Conservation (phyloP, 257 asterid species). For the Solanum neorickii region DNA sequence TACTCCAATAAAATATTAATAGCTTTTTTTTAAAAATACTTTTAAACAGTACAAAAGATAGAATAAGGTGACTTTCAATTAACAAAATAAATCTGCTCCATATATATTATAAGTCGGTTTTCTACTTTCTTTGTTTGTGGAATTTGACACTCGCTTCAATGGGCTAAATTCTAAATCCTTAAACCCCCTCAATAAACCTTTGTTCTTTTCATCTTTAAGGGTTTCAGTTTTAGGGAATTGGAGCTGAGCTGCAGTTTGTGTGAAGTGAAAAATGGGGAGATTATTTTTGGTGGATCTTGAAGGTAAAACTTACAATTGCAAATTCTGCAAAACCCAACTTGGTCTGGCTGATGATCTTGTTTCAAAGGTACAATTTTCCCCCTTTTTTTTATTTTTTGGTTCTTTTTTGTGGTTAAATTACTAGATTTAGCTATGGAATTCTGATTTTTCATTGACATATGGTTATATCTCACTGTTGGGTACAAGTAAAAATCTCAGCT, state of each 20-base stretch:
- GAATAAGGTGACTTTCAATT: neutral
- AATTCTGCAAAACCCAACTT: slow-evolving; percentile 60
- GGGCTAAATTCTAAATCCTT: neutral
- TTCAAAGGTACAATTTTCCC: slow-evolving; percentile 32
- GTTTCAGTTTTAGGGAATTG: neutral
- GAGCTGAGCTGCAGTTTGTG: neutral
- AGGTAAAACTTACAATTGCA: slow-evolving; percentile 67
- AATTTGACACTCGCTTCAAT: neutral
- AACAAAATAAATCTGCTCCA: neutral
- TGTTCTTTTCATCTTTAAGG: neutral
- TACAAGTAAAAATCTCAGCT: neutral
- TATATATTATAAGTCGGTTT: neutral
- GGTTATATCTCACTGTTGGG: neutral
- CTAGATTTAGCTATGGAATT: neutral
- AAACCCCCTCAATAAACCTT: neutral
- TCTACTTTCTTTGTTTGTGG: neutral
- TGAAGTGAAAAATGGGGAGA: slow-evolving; percentile 50
- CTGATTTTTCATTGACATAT: neutral
- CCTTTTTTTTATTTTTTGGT: neutral
- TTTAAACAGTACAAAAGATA: neutral
- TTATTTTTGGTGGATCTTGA: slow-evolving; percentile 57
- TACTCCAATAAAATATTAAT: too few species aligned
- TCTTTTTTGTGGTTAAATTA: neutral
- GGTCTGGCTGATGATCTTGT: slow-evolving; percentile 43
- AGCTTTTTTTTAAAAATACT: neutral